Evolutionary conservation across 2,329 filamentous ascomycete species (phyloP).

Genomic region (Nemania diffusa): DNA sequence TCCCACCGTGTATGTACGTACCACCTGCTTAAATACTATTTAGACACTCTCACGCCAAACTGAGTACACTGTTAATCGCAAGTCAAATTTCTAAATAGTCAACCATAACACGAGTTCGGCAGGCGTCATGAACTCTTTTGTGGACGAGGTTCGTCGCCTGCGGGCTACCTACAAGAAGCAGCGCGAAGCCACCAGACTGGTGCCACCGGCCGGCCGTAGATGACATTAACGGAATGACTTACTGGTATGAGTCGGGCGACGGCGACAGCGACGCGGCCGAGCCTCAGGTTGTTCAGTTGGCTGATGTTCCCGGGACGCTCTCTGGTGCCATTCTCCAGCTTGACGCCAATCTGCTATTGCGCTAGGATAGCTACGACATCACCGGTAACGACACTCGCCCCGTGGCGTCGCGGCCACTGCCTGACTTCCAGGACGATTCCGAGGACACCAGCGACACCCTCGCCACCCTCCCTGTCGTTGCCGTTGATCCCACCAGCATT

Average conservation of each 20-base stretch:
- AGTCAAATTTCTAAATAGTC: constrained; percentile 9
- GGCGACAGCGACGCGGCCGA: background rate
- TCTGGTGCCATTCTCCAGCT: constrained; percentile 14
- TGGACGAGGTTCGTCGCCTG: constrained; percentile 13
- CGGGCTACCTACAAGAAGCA: constrained; percentile 15
- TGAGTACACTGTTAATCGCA: constrained; percentile 8
- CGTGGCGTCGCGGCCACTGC: constrained; percentile 13
- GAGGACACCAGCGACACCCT: constrained; percentile 18
- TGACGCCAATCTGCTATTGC: constrained; percentile 11
- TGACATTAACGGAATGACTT: constrained; percentile 7
- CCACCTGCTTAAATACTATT: no score
- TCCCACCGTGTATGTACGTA: no score
- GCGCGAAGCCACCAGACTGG: constrained; percentile 8
- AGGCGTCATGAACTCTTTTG: constrained; percentile 11
- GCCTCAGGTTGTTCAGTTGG: constrained; percentile 10
- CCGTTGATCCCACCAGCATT: constrained; percentile 20
- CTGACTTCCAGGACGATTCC: constrained; percentile 19
- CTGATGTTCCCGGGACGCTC: constrained; percentile 13
- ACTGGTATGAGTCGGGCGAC: constrained; percentile 14
- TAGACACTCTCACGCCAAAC: no score
- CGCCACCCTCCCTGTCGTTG: constrained; percentile 12
- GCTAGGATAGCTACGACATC: constrained; percentile 13
- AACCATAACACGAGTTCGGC: constrained; percentile 18
- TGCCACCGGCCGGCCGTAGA: constrained; percentile 14
- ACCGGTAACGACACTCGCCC: constrained; percentile 5